Conservation (phyloP, 2,329 filamentous ascomycete species). For the Bipolaris bicolor region DNA sequence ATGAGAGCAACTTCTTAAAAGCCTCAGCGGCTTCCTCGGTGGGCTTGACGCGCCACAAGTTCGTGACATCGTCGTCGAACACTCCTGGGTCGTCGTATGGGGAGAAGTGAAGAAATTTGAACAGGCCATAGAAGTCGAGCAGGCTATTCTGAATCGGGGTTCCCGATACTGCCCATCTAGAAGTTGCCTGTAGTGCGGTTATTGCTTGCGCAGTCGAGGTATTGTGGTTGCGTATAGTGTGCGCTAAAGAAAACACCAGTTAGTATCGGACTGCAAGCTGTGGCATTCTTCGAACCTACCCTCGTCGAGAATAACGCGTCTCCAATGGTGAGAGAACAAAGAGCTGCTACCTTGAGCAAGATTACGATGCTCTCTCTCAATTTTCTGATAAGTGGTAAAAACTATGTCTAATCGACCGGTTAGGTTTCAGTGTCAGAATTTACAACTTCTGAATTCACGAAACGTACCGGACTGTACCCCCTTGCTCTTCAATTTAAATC, state of each 20-base stretch:
- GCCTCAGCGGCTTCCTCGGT: constrained; percentile 47
- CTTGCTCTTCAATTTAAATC: background rate
- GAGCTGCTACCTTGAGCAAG: background rate
- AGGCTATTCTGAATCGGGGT: constrained; percentile 45
- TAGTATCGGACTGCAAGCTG: background rate
- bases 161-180: constrained; percentile 61
- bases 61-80: constrained; percentile 52
- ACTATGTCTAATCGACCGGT: background rate
- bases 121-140: constrained; percentile 22
- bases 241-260: background rate
- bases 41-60: constrained; percentile 49
- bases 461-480: background rate
- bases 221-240: constrained; percentile 36
- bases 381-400: background rate
- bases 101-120: constrained; percentile 22
- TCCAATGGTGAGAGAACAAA: background rate
- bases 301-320: background rate
- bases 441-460: background rate
- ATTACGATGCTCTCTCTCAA: background rate
- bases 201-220: constrained; percentile 22
- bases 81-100: constrained; percentile 35
- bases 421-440: background rate
- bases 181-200: constrained; percentile 50
- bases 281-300: background rate
- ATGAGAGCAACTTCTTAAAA: constrained; percentile 50